Base-by-base conservation (phyloP, 179 eudicot species). In the Beta macrorhiza region DNA sequence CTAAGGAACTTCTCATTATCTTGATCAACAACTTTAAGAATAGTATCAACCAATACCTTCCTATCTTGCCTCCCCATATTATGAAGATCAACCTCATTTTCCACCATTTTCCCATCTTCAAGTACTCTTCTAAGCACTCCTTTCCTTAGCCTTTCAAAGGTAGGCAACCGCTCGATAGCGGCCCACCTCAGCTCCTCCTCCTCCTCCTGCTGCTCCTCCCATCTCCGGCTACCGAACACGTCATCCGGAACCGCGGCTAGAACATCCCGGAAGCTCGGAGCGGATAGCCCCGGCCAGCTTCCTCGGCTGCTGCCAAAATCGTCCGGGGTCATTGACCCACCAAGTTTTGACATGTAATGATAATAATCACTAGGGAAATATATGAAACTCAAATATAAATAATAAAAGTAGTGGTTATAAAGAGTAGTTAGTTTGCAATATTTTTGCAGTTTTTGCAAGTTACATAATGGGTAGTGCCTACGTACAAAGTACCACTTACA, bases 121-220 rank as follows among this genome's bases (percentile, higher is more conserved):
- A 86, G 74, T n/a, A 91, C 91, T 82, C 84, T 86, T 55, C 72
- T 87, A 45, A 93, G 56, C 80, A 93, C 84, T 15, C 97, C 95
- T 78, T 88, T 92, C 44, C 95, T 89, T 69, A 92, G 59, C 79
- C 98, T 83, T 49, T 95, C 96, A 70, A 84, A 93, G 4, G 95
- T 90, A 11, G 98, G 95, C 0, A 93, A 82, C 85, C 95, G 81
- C 83, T 95, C 98, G n/a, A 93, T 88, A n/a, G 98, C 99, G 0
- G 99, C 99, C 99, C 98, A 95, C 81, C 82, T 81, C 7, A 93
- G 93, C 85, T 91, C 98, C 64, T 88, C 97, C 81, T 95, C 97
- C 57, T 95, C 98, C 44, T 89, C 91, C n/a, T 68, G 78, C 75
- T 53, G 82, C 67, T 56, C 82, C 78, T 86, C 79, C 75, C 84